Evolutionary conservation across 768 basidiomycete genomes (phyloP), one percentile per base, ranked within the genome.

Genomic region (Rhodosporidiobolus sp.): DNA sequence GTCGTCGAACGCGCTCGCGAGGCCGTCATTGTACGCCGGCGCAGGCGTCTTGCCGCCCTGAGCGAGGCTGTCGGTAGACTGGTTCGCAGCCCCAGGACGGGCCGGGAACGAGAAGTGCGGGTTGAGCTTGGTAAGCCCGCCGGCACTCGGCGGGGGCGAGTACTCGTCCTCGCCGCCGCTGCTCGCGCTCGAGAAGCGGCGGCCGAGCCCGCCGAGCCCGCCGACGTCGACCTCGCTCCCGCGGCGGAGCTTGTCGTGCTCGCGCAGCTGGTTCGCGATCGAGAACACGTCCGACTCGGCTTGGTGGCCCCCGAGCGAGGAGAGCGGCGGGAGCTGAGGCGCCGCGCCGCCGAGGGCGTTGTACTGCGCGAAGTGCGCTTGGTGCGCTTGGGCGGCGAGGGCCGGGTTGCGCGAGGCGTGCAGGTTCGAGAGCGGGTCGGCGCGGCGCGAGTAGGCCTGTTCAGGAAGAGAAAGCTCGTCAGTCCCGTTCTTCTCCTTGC

Each of bases 261-360:
- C 69, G 28, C 73, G 48, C 30, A 74, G 22, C 45, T 70, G 69
- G 49, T 54, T 70, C 35, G 73, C 73, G 46, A 74, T 74, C n/a
- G 57, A 64, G 30, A 55, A 48, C 26, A 64, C 69, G 38, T 74
- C 69, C 3, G 67, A 38, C 46, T 70, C 46, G 17, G 67, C 54
- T 26, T 20, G 26, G 38, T 38, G 38, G 12, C 58, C 58, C 11
- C 58, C 58, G 58, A 58, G 30, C 10, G 54, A 8, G 14, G 34
- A 20, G 65, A 63, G 12, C 8, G 69, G 63, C 26, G 73, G 69
- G 7, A 74, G 63, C 26, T 46, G 54, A 1, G 58, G 61, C 11
- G 57, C 57, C 10, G 53, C 58, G 0, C 48, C 62, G 45, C 63
- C 63, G 22, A 67, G 20, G 19, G 54, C 52, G 57, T 54, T 38